These are phyloP conservation scores for Spizellomyces sp. DNA, from an alignment of 192 early-diverging fungal genomes.

Conservation along the genomic window DNA sequence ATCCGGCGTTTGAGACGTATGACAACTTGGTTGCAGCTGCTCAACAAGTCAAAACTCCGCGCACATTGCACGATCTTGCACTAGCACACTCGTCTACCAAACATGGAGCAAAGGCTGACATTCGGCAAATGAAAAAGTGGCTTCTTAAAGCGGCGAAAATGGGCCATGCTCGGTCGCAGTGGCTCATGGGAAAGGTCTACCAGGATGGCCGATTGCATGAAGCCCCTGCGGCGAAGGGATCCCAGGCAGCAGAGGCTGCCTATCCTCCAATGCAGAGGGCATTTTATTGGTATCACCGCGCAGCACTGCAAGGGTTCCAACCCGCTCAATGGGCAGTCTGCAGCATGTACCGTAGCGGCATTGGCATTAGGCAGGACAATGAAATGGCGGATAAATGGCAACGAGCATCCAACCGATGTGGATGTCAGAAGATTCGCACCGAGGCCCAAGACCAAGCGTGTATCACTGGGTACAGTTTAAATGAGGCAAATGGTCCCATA, in stretches of 20 bases:
- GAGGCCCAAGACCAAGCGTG: slow-evolving; percentile 23
- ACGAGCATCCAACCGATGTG: slow-evolving; percentile 28
- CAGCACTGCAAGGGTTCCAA: slow-evolving; percentile 41
- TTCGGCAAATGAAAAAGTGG: slow-evolving; percentile 29
- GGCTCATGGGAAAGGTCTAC: slow-evolving; percentile 33
- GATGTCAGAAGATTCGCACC: slow-evolving; percentile 18
- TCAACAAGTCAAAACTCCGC: slow-evolving; percentile 21
- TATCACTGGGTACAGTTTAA: slow-evolving; percentile 32
- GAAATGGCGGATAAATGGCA: slow-evolving; percentile 36
- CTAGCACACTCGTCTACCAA: slow-evolving; percentile 31
- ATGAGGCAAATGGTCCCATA: slow-evolving; percentile 18
- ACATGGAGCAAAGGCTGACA: slow-evolving; percentile 28
- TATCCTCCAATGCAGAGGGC: slow-evolving; percentile 18
- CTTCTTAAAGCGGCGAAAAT: slow-evolving; percentile 29
- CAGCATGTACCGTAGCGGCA: slow-evolving; percentile 31
- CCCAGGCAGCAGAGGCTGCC: neutral
- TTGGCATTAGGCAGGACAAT: slow-evolving; percentile 20
- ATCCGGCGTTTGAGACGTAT: slow-evolving; percentile 33
- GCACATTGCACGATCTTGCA: slow-evolving; percentile 34
- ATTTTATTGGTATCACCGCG: slow-evolving; percentile 43
- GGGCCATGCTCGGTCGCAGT: slow-evolving; percentile 37
- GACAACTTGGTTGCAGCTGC: slow-evolving; percentile 32
- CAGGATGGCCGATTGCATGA: slow-evolving; percentile 24
- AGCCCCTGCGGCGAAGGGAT: neutral
- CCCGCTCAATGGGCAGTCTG: slow-evolving; percentile 35